phyloP scores from a whole-genome alignment of 371 early-diverging fungal species.

The Mortierella sp. region DNA sequence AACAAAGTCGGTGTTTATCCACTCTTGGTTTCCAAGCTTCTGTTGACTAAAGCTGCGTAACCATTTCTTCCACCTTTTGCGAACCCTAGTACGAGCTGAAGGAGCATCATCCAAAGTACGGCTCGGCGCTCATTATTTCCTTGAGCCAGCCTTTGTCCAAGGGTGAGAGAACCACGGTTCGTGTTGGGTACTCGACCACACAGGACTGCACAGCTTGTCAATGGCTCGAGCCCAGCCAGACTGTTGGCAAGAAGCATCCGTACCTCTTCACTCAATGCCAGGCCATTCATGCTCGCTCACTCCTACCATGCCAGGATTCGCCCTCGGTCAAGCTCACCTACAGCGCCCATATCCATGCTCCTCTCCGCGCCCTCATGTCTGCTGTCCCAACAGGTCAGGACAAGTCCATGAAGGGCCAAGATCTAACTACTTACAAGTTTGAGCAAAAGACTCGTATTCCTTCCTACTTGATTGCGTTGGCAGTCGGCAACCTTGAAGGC shows the following conservation, averaged over 20 bases:
- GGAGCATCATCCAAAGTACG: conserved; percentile 72
- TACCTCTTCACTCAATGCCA: conserved; percentile 98
- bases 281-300: conserved; percentile 94
- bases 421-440: conserved; percentile 69
- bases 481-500: conserved; percentile 87
- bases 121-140: conserved; percentile 77
- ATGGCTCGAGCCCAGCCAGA: conserved; percentile 93
- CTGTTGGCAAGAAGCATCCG: conserved; percentile 92
- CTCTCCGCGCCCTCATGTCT: conserved; percentile 77
- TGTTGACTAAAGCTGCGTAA: too few species aligned
- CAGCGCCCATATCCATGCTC: conserved; percentile 81
- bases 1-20: too few species aligned
- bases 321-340: conserved; percentile 93
- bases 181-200: conserved; percentile 85
- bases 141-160: conserved; percentile 58
- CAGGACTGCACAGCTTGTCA: conserved; percentile 87
- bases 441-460: conserved; percentile 82
- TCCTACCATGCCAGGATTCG: conserved; percentile 94
- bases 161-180: conserved; percentile 62
- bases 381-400: conserved; percentile 68
- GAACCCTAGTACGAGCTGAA: conserved; percentile 62
- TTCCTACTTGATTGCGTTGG: conserved; percentile 95
- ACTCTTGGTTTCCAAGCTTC: background rate
- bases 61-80: background rate
- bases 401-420: conserved; percentile 49